phyloP scores from a whole-genome alignment of 2,329 filamentous ascomycete genomes.

The Sporothrix globosa region DNA sequence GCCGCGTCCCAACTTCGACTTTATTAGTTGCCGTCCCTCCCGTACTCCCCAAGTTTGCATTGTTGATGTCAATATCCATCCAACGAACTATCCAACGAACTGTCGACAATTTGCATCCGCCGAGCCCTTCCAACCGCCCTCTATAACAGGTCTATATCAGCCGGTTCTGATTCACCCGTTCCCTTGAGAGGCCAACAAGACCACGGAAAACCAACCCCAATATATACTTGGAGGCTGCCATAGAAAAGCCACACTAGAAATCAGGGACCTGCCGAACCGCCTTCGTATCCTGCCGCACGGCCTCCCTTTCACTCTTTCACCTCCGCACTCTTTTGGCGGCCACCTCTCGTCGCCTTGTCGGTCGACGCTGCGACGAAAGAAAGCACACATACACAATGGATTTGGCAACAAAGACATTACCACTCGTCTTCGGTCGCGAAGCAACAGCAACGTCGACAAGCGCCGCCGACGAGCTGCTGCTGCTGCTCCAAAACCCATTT shows the following conservation, averaged over 20 bases:
- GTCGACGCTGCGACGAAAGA: not conserved
- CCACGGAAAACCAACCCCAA: not conserved
- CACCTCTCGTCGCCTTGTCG: slow-evolving; percentile 23
- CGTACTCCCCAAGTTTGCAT: slow-evolving; percentile 8
- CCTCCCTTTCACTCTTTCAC: slow-evolving; percentile 5
- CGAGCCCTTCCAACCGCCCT: not conserved
- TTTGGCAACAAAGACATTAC: slow-evolving; percentile 29
- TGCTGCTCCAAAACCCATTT: slow-evolving; percentile 56
- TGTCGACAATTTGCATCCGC: slow-evolving; percentile 25
- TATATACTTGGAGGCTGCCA: not conserved
- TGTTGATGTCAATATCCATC: slow-evolving; percentile 6
- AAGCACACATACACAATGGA: slow-evolving; percentile 34
- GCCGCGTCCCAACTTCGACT: slow-evolving; percentile 7
- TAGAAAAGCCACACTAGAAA: not conserved
- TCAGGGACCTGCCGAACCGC: slow-evolving; percentile 22
- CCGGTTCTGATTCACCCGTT: slow-evolving; percentile 29
- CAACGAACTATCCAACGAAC: not conserved
- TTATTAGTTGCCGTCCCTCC: slow-evolving; percentile 15
- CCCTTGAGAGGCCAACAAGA: slow-evolving; percentile 20
- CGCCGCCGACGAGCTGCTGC: slow-evolving; percentile 48
- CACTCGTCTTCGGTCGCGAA: slow-evolving; percentile 32
- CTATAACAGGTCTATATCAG: slow-evolving; percentile 26
- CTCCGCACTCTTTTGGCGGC: not conserved
- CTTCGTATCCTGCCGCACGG: slow-evolving; percentile 18
- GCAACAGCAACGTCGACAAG: not conserved